Base-by-base conservation (phyloP, 129 eudicot species). In the Logfia minima region DNA sequence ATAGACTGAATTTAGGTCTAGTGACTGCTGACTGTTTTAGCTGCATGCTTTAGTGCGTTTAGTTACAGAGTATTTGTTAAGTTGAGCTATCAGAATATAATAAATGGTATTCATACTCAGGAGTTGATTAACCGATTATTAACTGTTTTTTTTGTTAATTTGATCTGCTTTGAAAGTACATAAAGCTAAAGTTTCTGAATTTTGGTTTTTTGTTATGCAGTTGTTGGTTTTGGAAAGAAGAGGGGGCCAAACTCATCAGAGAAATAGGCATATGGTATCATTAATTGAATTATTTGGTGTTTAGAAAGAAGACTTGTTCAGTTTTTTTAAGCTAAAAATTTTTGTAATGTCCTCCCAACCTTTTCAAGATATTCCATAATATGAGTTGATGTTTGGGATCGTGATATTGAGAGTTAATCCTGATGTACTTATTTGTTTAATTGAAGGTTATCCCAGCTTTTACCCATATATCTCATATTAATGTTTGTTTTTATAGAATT, bases 221-320 rank as follows among this genome's bases (percentile, higher is more conserved):
- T 86, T 81, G 90, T 86, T 61, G 88, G 88, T 19, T 86, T 86
- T 68, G 85, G 87, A 18, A 86, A 86, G 85, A 83, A 83, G 87
- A 83, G 87, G 51, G 90, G 90, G 9, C 87, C 90, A n/a, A 86
- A 86, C 84, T 86, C 90, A 58, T 86, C 88, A 4, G 88, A 86
- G 88, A 86, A 84, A 77, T 86, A 84, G 14, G 32, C 23, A n/a
- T 37, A 66, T 5, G 17, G 4, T 13, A 17, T 48, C 5, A 1
- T 55, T 17, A 5, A 31, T 16, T 26, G 32, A n/a, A 16, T 17
- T 32, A 52, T 22, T 45, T 70, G 37, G 62, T 53, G 32, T 80
- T 65, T 80, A 55, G 64, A 66, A 6, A 55, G 64, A 66, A 6
- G 53, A 19, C 66, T 21, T 76, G 74, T 32, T 68, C 29, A 21